Base-by-base conservation (phyloP, 2,329 filamentous ascomycete genomes). In the Phaeophleospora eucalypticola region DNA sequence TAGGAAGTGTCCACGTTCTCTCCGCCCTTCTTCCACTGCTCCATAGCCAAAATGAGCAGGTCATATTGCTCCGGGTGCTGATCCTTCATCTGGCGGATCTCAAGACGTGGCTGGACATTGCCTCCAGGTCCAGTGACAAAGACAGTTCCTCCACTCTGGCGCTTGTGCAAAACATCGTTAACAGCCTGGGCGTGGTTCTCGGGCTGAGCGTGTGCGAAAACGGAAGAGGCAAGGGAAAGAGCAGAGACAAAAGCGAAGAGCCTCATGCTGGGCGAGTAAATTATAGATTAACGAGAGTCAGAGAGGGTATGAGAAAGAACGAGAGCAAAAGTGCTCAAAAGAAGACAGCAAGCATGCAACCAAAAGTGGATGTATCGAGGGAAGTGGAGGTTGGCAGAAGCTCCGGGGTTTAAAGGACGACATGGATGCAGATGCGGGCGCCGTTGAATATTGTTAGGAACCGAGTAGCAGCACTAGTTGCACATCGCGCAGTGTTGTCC, bases 1-100 rank as follows among this genome's bases (percentile, higher is more conserved):
- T 51, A 61, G 33, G 37, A 35, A 34, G 20, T 42, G n/a, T n/a
- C n/a, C n/a, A n/a, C n/a, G n/a, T n/a, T n/a, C n/a, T n/a, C n/a
- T n/a, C n/a, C 33, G 53, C 42, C 16, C 42, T 14, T 39, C 43
- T 54, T 43, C 48, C 51, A 60, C 36, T 48, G 35, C 17, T 51
- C 41, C 52, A 61, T 21, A 1, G 54, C 56, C 9, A 60, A 51
- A 29, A 61, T 46, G 33, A 61, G 53, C 20, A 61, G 49, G 2
- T 45, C 52, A 49, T 56, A 60, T 48, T 60, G 58, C n/a, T 59
- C 54, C 4, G 53, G 55, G 33, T 53, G 46, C n/a, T 44, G 45
- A 19, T 51, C 47, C 27, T 49, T 48, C 48, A 60, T 45, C 44
- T 58, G 49, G 41, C 58, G 49, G 24, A 61, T 44, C 40, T 61